Evolutionary conservation across 306 rosid species (phyloP).

Genomic region (Trifolium subterraneum): DNA sequence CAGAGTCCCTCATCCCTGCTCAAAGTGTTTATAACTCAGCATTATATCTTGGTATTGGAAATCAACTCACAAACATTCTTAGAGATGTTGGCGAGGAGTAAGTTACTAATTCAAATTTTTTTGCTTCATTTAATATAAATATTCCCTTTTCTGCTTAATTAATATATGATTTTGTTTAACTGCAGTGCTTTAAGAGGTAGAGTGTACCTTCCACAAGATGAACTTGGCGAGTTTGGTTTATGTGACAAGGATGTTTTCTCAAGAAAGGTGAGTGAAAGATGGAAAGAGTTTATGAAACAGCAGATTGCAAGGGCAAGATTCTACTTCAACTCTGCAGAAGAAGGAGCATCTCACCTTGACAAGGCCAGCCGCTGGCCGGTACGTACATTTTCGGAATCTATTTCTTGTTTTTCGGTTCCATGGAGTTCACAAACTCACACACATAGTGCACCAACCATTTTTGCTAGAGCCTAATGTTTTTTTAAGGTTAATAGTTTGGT

Average conservation of each 20-base stretch:
- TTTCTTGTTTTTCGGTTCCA: background rate
- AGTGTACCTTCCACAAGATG: slow-evolving; percentile 93
- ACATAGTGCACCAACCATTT: background rate
- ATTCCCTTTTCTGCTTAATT: background rate
- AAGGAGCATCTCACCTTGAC: slow-evolving; percentile 86
- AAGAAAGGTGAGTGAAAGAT: slow-evolving; percentile 59
- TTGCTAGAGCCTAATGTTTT: background rate
- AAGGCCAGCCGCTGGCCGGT: slow-evolving; percentile 96
- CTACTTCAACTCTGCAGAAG: slow-evolving; percentile 75
- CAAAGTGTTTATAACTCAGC: slow-evolving; percentile 70
- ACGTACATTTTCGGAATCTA: background rate
- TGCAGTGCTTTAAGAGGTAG: slow-evolving; percentile 84
- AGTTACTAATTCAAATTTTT: slow-evolving; percentile 30
- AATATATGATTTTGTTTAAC: background rate
- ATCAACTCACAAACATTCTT: slow-evolving; percentile 86
- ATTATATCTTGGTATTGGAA: slow-evolving; percentile 79
- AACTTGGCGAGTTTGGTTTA: slow-evolving; percentile 80
- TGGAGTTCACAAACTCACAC: background rate
- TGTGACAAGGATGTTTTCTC: slow-evolving; percentile 67
- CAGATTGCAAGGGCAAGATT: slow-evolving; percentile 84
- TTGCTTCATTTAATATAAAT: background rate
- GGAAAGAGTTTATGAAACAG: slow-evolving; percentile 86
- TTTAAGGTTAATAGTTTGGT: background rate
- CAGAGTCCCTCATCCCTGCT: slow-evolving; percentile 60
- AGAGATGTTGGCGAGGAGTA: slow-evolving; percentile 98